Evolutionary conservation across 306 rosid species (phyloP).

Genomic region (Psophocarpus tetragonolobus): DNA sequence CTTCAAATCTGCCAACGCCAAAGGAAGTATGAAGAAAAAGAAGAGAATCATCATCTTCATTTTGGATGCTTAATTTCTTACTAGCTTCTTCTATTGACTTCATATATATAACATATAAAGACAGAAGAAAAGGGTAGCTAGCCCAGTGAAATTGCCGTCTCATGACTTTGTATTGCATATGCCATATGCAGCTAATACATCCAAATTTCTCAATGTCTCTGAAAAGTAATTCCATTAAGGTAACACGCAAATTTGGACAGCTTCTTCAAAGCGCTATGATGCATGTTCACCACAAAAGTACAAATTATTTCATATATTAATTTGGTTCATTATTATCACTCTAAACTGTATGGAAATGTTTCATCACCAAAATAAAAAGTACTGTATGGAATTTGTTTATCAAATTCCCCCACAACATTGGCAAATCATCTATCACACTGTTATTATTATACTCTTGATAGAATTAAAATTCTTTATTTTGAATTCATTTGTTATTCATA

Average conservation of each 20-base stretch:
- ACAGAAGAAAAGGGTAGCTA: not conserved
- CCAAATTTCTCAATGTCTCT: not conserved
- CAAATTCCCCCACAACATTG: no score
- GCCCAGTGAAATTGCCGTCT: conserved; percentile 21
- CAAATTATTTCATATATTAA: not conserved
- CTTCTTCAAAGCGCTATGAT: not conserved
- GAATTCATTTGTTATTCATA: no score
- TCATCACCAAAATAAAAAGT: not conserved
- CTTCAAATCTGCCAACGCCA: conserved; percentile 4
- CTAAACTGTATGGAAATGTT: not conserved
- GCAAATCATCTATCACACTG: no score
- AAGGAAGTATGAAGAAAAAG: conserved; percentile 27
- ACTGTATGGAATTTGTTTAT: not conserved
- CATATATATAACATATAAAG: conserved; percentile 3
- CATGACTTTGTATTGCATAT: not conserved
- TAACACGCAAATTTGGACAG: not conserved
- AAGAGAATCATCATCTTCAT: conserved; percentile 16
- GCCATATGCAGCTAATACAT: conserved; percentile 21
- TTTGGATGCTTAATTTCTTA: not conserved
- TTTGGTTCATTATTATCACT: not conserved
- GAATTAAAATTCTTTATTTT: no score
- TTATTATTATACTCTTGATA: no score
- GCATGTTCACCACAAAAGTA: not conserved
- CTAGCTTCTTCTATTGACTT: no score
- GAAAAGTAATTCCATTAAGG: not conserved